Base-by-base conservation (phyloP, 306 rosid genomes). In the Cercis canadensis region DNA sequence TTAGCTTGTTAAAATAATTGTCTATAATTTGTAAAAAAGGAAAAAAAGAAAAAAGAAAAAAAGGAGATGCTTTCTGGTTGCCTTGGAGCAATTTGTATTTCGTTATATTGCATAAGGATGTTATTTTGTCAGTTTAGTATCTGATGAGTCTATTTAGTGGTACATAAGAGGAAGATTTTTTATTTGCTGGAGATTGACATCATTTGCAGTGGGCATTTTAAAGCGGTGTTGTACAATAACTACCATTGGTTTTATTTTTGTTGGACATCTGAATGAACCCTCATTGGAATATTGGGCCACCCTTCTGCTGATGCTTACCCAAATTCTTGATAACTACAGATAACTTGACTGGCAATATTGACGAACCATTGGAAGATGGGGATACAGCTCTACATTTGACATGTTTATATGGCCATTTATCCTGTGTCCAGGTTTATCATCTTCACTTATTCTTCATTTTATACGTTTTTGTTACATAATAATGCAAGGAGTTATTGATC, bases 361-460 rank as follows among this genome's bases (percentile, higher is more conserved):
- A 94, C 67, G 92, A 94, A 47, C 88, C 98, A 1, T 87, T 90
- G 51, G 97, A 94, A 84, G 98, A 94, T 84, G 98, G 98, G 62
- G 98, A 94, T 72, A 81, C 88, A 0, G 92, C 90, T 79, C 88
- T 94, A 36, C 98, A 94, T 78, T 86, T 94, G 72, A 73, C 92
- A 36, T 94, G 98, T 73, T 88, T 94, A 64, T 94, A 94, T 75
- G 97, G 98, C 62, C 88, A 87, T 80, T 67, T 83, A 10, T 33
- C 80, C 6, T 90, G 97, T 53, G 98, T 80, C 24, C 91, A 75
- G 95, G 99, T 94, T 45, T 4, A 57, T 65, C 7, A 32, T 31
- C 49, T 53, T 43, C 4, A 15, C 34, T 65, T 62, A 12, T 54
- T 59, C 7, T 53, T 40, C 9, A 14, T 18, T 63, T 43, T 12